phyloP scores from a whole-genome alignment of 2,329 filamentous ascomycete genomes.

The Paraphaeosphaeria sporulosa region DNA sequence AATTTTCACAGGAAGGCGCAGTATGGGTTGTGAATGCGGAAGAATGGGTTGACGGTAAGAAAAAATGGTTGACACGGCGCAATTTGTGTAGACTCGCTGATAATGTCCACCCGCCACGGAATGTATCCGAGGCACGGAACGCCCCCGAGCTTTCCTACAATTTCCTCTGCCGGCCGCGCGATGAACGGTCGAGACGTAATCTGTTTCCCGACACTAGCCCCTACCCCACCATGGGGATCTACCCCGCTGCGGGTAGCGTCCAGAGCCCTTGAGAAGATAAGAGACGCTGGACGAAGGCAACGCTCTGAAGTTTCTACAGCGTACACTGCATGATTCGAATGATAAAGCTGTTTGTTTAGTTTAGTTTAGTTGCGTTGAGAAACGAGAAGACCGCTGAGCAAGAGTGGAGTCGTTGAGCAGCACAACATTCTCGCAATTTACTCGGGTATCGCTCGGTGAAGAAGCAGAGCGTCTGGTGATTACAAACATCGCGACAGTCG shows the following conservation, averaged over 20 bases:
- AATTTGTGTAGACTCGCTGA: slow-evolving; percentile 18
- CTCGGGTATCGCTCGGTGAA: slow-evolving; percentile 7
- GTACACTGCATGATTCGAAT: neutral
- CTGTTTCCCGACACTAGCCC: slow-evolving; percentile 17
- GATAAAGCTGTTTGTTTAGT: neutral
- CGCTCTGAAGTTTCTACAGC: neutral
- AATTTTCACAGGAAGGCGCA: neutral
- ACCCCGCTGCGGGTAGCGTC: slow-evolving; percentile 30
- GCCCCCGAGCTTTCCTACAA: neutral
- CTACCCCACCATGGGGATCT: slow-evolving; percentile 30
- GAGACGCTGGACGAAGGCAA: neutral
- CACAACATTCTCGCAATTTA: neutral
- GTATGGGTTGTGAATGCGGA: neutral
- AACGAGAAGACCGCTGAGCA: neutral
- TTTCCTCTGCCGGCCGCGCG: neutral
- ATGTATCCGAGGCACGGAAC: slow-evolving; percentile 1
- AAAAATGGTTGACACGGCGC: slow-evolving; percentile 2
- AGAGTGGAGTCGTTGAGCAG: neutral
- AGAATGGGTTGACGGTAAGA: neutral
- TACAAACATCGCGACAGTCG: neutral
- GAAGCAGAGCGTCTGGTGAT: neutral
- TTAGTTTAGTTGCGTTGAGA: neutral
- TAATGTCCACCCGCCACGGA: neutral
- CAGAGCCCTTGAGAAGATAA: neutral
- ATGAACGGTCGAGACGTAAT: slow-evolving; percentile 14